Evolutionary conservation across 208 protist genomes (phyloP).

Genomic region (Acanthamoeba royreba): DNA sequence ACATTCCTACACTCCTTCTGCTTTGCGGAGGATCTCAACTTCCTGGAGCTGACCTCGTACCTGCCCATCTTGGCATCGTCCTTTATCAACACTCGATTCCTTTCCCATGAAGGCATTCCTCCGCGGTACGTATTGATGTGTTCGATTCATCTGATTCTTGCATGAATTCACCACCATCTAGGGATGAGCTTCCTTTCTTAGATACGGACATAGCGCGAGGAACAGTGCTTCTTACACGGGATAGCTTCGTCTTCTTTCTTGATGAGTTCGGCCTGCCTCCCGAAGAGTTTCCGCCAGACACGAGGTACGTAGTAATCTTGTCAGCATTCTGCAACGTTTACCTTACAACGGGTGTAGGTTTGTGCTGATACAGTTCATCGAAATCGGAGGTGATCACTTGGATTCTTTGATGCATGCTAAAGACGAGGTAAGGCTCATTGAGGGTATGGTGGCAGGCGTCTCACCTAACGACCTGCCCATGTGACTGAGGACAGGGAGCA

Average conservation of each 20-base stretch:
- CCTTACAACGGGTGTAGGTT: not conserved
- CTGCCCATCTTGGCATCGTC: constrained; percentile 18
- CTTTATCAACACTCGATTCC: constrained; percentile 47
- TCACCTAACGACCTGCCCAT: not conserved
- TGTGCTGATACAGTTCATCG: constrained; percentile 31
- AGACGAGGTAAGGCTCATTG: not conserved
- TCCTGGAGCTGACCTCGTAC: constrained; percentile 34
- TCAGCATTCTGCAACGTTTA: not conserved
- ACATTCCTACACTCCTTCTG: constrained; percentile 47
- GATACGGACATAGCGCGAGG: constrained; percentile 52
- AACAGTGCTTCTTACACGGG: not conserved
- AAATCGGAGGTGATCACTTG: constrained; percentile 34
- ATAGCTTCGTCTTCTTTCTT: constrained; percentile 53
- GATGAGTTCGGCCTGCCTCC: not conserved
- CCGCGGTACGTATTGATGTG: not conserved
- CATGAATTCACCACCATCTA: not conserved
- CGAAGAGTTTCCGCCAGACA: not conserved
- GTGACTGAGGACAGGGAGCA: not conserved
- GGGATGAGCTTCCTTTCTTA: constrained; percentile 21
- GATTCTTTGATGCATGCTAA: not conserved
- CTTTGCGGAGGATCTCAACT: constrained; percentile 23
- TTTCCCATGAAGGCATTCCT: not conserved
- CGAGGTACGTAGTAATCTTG: not conserved
- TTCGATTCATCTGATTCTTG: not conserved
- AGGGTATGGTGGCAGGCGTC: not conserved